Percentiles rank a stretch among this genome's conserved stretches.
Conservation (phyloP, 78 protist species). For the Isochrysis galbana region DNA sequence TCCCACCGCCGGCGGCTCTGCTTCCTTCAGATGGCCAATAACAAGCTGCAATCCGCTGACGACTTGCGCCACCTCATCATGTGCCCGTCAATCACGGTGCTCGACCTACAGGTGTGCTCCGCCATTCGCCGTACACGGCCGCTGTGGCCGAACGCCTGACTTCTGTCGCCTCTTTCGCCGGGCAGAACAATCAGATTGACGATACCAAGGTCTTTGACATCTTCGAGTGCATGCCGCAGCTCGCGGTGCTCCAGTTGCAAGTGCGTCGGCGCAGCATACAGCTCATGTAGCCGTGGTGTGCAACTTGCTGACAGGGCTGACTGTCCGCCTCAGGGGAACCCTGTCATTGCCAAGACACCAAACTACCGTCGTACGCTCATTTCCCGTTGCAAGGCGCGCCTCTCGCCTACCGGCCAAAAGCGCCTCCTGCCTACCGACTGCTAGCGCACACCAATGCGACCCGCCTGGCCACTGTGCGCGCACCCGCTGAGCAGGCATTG, state of each 20-base stretch:
- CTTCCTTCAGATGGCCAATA: conserved; percentile 41
- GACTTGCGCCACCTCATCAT: conserved; percentile 27
- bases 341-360: conserved; percentile 33
- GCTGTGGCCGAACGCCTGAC: neutral
- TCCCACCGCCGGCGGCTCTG: too few relatives aligned
- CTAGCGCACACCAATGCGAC: too few relatives aligned
- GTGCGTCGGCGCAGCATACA: too few relatives aligned
- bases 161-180: neutral
- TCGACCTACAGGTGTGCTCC: conserved; percentile 29
- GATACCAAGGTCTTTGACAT: conserved; percentile 61
- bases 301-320: too few relatives aligned
- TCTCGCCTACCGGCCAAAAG: neutral
- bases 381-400: conserved; percentile 11
- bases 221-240: conserved; percentile 49
- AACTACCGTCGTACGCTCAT: conserved; percentile 62
- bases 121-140: too few relatives aligned
- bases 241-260: conserved; percentile 61
- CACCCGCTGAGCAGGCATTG: conserved; percentile 29
- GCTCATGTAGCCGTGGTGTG: too few relatives aligned
- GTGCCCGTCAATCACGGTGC: conserved; percentile 29
- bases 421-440: neutral
- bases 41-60: conserved; percentile 16
- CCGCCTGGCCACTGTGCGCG: too few relatives aligned
- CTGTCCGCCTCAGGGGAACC: too few relatives aligned
- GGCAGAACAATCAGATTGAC: conserved; percentile 57